These are phyloP conservation scores for Zelonia costaricensis DNA, from an alignment of 208 protist species.

Conservation along the genomic window DNA sequence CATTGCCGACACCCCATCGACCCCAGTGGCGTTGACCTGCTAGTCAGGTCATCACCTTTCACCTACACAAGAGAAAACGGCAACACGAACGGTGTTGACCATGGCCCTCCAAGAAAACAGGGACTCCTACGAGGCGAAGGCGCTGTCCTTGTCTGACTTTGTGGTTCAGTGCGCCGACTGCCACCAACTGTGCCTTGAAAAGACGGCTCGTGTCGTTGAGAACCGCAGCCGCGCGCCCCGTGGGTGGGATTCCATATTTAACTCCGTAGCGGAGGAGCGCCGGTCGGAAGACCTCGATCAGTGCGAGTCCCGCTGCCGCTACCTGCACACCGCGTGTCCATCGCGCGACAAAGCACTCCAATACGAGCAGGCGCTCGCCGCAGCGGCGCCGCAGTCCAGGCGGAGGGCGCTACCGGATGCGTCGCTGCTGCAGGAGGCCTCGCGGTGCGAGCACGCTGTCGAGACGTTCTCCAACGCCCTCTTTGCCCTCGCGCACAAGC, in stretches of 20 bases:
- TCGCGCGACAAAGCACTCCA: conserved; percentile 20
- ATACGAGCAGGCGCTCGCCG: conserved; percentile 34
- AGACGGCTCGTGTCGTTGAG: conserved; percentile 52
- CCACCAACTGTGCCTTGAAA: conserved; percentile 52
- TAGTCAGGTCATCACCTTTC: no score
- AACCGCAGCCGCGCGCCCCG: conserved; percentile 66
- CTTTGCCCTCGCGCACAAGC: conserved; percentile 76
- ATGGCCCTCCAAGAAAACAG: conserved; percentile 41
- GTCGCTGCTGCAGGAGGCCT: conserved; percentile 37
- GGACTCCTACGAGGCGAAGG: conserved; percentile 42
- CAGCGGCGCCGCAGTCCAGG: not conserved
- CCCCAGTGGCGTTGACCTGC: no score
- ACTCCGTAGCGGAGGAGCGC: conserved; percentile 51
- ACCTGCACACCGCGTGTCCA: conserved; percentile 48
- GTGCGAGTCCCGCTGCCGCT: conserved; percentile 43
- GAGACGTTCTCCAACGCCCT: conserved; percentile 53
- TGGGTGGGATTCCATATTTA: conserved; percentile 59
- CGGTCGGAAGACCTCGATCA: conserved; percentile 52
- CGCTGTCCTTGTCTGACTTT: conserved; percentile 49
- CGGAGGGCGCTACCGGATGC: conserved; percentile 16
- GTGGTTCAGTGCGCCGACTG: conserved; percentile 63
- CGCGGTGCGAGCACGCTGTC: conserved; percentile 67
- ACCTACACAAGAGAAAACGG: no score
- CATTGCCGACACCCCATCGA: no score
- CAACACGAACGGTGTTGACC: no score